Conservation (phyloP, 306 rosid species). For the Casuarina equisetifolia region DNA sequence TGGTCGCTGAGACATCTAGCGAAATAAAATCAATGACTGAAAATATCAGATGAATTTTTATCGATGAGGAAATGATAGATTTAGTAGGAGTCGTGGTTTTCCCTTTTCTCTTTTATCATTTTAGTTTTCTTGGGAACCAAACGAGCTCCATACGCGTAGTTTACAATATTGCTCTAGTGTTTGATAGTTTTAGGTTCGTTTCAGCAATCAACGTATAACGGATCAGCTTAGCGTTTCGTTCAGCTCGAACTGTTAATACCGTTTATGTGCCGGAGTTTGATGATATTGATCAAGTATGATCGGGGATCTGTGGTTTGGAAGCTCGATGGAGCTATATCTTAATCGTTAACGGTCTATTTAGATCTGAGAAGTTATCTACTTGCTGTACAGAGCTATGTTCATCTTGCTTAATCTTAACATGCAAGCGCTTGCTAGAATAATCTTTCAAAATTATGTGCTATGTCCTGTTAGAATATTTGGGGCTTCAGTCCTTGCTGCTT, state of each 20-base stretch:
- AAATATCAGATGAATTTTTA: background rate
- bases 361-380: background rate
- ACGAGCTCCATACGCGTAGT: background rate
- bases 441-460: background rate
- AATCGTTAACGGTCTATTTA: background rate
- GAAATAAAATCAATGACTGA: background rate
- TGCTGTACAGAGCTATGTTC: background rate
- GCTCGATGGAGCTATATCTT: background rate
- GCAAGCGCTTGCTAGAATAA: background rate
- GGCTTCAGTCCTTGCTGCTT: background rate
- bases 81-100: too few species aligned
- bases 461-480: background rate
- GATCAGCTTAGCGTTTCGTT: background rate
- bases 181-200: background rate
- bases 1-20: background rate
- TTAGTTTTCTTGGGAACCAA: background rate
- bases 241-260: background rate
- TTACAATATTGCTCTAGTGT: background rate
- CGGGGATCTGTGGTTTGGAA: conserved; percentile 17
- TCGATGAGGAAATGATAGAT: background rate
- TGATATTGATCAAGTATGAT: conserved; percentile 10
- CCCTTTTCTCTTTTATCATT: background rate
- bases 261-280: background rate
- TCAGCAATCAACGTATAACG: background rate
- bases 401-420: background rate